A percentile compares a stretch with the other conserved stretches of the same genome.
Conservation (phyloP, 768 basidiomycete genomes). For the Glaciozyma martinii region DNA sequence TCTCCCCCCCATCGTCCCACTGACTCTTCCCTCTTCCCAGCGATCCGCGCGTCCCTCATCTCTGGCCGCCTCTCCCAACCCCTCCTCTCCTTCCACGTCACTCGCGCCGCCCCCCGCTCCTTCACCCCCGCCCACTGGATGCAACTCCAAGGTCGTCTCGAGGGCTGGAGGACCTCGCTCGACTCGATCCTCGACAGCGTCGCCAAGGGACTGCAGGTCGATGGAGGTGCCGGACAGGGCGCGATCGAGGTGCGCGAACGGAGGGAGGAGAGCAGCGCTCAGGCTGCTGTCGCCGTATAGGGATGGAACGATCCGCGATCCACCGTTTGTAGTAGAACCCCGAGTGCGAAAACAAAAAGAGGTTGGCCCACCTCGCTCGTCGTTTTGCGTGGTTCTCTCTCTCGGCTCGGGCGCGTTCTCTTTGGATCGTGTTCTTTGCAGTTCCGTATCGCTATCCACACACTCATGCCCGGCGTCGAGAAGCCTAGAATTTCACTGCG, state of each 20-base stretch:
- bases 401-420: too few relatives aligned
- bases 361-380: too few relatives aligned
- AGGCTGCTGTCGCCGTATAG: too few relatives aligned
- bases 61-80: conserved; percentile 78
- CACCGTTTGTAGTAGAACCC: too few relatives aligned
- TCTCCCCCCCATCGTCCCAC: not conserved
- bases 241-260: not conserved
- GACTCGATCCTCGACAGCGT: conserved; percentile 7
- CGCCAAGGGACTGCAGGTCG: not conserved
- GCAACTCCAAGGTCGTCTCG: conserved; percentile 59
- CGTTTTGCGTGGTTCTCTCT: too few relatives aligned
- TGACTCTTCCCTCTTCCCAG: conserved; percentile 41
- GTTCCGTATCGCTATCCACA: too few relatives aligned
- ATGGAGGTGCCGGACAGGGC: not conserved
- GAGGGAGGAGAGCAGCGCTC: too few relatives aligned
- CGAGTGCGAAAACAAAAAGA: too few relatives aligned
- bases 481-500: too few relatives aligned
- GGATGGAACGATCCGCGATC: too few relatives aligned
- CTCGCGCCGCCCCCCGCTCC: conserved; percentile 61
- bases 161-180: conserved; percentile 50
- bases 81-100: conserved; percentile 61
- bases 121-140: conserved; percentile 77
- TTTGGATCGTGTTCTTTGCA: too few relatives aligned
- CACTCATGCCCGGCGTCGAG: too few relatives aligned
- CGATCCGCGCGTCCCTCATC: conserved; percentile 68